phyloP scores from a whole-genome alignment of 129 eudicot species.

The Tagetes patula region DNA sequence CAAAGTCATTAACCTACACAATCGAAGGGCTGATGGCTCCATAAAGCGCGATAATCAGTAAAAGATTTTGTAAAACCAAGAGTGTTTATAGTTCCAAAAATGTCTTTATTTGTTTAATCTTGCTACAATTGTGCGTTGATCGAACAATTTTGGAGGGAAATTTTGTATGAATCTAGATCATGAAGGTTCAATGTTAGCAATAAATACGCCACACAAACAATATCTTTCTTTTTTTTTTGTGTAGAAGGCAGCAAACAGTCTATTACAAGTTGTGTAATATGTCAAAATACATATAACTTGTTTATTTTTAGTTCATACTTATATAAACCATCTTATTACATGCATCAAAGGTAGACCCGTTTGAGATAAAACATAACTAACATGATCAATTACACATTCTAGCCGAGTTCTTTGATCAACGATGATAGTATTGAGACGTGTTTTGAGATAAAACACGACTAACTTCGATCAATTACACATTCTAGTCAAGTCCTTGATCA shows the following conservation, averaged over 20 bases:
- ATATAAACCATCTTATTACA: too few species aligned
- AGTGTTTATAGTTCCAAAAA: constrained; percentile 15
- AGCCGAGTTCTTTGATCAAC: too few species aligned
- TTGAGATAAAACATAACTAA: too few species aligned
- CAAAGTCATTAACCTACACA: constrained; percentile 77
- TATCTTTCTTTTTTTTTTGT: background rate
- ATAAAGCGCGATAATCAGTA: constrained; percentile 24
- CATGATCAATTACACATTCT: too few species aligned
- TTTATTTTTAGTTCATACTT: too few species aligned
- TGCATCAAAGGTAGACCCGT: too few species aligned
- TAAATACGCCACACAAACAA: background rate
- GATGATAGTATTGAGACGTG: too few species aligned
- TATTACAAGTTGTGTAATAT: too few species aligned
- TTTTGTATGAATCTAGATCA: constrained; percentile 2
- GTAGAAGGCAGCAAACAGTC: background rate
- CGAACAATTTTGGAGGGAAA: background rate
- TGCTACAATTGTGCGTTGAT: background rate
- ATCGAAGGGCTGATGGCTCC: constrained; percentile 44
- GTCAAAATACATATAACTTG: too few species aligned
- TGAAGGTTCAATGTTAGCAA: background rate
- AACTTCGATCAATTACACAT: too few species aligned
- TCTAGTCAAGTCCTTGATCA: too few species aligned
- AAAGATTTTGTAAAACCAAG: constrained; percentile 11
- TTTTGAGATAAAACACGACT: too few species aligned
- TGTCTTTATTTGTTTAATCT: constrained; percentile 19